Evolutionary conservation across 805 yeast species (phyloP), one percentile per base, ranked within the genome.

Genomic region (Sungouiella blattae): DNA sequence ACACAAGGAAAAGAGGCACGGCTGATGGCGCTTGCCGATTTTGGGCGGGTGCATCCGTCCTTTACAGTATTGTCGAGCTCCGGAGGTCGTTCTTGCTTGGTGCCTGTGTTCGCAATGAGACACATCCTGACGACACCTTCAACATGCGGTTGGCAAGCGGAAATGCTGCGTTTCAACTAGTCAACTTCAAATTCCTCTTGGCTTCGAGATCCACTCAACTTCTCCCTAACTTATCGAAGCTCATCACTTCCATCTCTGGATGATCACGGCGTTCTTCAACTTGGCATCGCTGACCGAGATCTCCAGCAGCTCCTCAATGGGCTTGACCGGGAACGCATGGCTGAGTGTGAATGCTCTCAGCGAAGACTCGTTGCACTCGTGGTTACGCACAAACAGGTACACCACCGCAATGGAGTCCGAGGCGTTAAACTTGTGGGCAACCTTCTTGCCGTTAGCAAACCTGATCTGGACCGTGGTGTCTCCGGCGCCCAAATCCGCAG

Each of bases 391-490:
- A 58, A 74, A 84, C 13, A 80, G 83, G 53, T 82, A 89, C 6
- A 89, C 72, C 14, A 53, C 67, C 35, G 75, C 67, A 6, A 89
- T 83, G 2, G 86, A 66, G 37, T 81, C 94, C 2, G 71, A 50
- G 4, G 87, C 67, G 46, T 77, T 67, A 54, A 91, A 82, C 31
- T 75, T 75, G 32, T 75, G 78, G 11, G 84, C 70, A 13, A 77
- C 64, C 41, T 87, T 74, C 41, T 78, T 74, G 4, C 97, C 97
- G 51, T 78, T 82, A 2, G 93, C 94, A 39, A 88, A 73, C 54
- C 96, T 75, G 11, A 89, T 77, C 59, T 87, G 96, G 6, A 89
- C 80, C 5, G 73, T 66, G 0, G 91, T 70, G 53, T 87, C 93
- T 5, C 94, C 93, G 14, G 54, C 58, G 3, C 66, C 60, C 11